Evolutionary conservation across 2,329 filamentous ascomycete genomes (phyloP).

Genomic region (Ceratocystis papillata): DNA sequence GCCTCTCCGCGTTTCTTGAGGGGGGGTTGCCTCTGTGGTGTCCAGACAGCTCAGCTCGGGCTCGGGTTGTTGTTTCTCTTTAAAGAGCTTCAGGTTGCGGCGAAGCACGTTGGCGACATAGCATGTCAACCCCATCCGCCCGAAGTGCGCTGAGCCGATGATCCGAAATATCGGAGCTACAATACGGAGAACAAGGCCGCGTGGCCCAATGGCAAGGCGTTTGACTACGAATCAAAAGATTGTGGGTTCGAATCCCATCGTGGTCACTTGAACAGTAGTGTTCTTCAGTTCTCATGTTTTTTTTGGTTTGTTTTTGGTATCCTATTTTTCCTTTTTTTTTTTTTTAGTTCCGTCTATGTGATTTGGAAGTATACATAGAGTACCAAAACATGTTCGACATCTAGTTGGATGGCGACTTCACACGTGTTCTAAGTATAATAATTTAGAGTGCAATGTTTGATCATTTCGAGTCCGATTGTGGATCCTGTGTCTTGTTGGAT

Average conservation of each 20-base stretch:
- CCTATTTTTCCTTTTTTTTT: not conserved
- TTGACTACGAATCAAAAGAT: constrained; percentile 24
- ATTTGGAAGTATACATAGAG: not conserved
- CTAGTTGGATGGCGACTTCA: not conserved
- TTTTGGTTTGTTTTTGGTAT: not conserved
- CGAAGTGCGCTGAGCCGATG: not conserved
- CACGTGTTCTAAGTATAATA: not conserved
- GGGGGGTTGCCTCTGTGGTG: too few species aligned
- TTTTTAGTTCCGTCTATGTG: not conserved
- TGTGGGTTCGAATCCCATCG: constrained; percentile 23
- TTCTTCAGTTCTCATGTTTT: not conserved
- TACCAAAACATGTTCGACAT: too few species aligned
- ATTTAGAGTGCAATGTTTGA: not conserved
- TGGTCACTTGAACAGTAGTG: constrained; percentile 12
- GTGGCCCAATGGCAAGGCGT: constrained; percentile 24
- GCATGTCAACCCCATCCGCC: not conserved
- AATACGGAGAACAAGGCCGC: constrained; percentile 13
- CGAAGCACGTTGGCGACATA: too few species aligned
- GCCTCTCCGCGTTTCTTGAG: too few species aligned
- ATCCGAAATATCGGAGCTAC: not conserved
- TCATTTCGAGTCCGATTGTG: not conserved
- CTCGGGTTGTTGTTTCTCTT: too few species aligned
- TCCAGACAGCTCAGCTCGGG: too few species aligned
- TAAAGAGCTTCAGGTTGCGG: too few species aligned
- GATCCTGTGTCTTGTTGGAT: not conserved